phyloP scores from a whole-genome alignment of 768 basidiomycete genomes.

The Rhodotorula graminis region DNA sequence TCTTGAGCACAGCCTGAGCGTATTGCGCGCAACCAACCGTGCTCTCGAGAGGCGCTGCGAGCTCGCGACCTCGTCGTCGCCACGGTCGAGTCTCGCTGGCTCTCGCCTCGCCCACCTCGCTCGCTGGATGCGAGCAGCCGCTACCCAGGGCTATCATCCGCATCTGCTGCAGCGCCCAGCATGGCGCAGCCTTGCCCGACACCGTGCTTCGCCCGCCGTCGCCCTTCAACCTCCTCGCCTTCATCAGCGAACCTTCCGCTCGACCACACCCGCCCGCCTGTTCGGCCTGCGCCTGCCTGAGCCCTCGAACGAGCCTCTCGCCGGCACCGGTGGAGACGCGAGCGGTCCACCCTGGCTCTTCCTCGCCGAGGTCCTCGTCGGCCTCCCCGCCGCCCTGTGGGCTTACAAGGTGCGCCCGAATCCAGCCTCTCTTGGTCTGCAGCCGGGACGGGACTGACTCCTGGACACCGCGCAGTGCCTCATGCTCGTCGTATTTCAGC shows the following conservation, averaged over 20 bases:
- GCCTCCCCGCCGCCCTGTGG: slow-evolving; percentile 51
- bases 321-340: slow-evolving; percentile 3
- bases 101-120: too few species aligned
- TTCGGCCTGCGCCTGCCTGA: background rate
- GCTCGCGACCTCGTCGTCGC: too few species aligned
- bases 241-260: background rate
- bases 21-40: too few species aligned
- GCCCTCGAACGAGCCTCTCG: slow-evolving; percentile 23
- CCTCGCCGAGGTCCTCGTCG: slow-evolving; percentile 43
- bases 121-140: too few species aligned
- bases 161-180: too few species aligned
- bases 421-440: background rate
- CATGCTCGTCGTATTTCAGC: slow-evolving; percentile 54
- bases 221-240: too few species aligned
- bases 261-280: background rate
- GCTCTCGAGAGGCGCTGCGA: too few species aligned
- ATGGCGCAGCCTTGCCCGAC: too few species aligned
- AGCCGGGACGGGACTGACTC: accelerated
- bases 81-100: too few species aligned
- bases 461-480: slow-evolving; percentile 47
- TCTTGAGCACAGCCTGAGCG: too few species aligned
- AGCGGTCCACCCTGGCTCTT: slow-evolving; percentile 6
- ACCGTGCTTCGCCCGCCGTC: background rate
- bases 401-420: slow-evolving; percentile 48
- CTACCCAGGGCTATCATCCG: too few species aligned